Evolutionary conservation across 768 basidiomycete genomes (phyloP), one percentile per base, ranked within the genome.

Genomic region (Mycena vitilis): DNA sequence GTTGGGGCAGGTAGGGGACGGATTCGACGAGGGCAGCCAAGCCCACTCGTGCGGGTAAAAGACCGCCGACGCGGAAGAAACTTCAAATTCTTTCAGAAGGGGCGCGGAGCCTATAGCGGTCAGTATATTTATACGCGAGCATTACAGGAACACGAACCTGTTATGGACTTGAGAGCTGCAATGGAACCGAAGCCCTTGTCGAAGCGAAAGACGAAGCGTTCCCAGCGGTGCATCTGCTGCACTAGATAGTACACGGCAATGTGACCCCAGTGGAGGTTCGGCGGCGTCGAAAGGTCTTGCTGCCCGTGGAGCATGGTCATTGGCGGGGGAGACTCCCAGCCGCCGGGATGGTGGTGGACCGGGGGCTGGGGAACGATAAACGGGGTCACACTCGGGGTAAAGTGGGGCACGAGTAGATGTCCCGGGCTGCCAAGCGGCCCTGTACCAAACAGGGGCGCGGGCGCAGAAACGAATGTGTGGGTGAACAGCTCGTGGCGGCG

Each of bases 201-300:
- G 71, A 92, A 94, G 48, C 90, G 82, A 73, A 95, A 94, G 13
- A 94, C 85, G 72, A 95, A 95, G 25, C 92, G 84, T 74, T 91
- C 85, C 93, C 93, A 95, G 36, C 93, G 86, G 70, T 88, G 88
- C 88, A 94, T 94, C 75, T 93, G 91, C 71, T 92, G 88, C 2
- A 90, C 88, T 23, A 95, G 78, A 75, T 94, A 95, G 76, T 85
- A 93, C 52, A 94, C 88, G 0, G 90, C 91, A 38, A 95, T 91
- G 71, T 93, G 88, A 0, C 92, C 93, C 93, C 93, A 95, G 62
- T 92, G 89, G 68, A 87, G 84, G 69, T 86, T 89, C 20, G 83
- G 81, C 68, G 84, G 77, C 53, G 81, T 9, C 36, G 36, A 16
- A 5, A 78, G 73, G 78, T 65, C 66, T 16, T 52, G 58, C 44